Percentiles rank a stretch among this genome's conserved stretches.
Conservation (phyloP, 345 rosid species). For the Cochlearia excelsa region DNA sequence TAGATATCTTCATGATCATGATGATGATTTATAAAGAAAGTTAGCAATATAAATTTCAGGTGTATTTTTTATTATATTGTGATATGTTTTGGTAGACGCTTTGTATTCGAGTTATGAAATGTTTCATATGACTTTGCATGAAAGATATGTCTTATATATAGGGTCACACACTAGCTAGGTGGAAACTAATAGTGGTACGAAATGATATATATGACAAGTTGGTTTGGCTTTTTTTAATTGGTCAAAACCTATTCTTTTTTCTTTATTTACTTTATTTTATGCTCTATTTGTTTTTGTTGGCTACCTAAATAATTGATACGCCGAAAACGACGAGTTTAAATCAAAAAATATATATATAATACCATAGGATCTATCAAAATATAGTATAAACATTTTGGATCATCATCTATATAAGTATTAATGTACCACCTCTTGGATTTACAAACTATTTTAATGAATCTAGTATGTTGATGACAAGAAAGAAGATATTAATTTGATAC, state of each 20-base stretch:
- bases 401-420: too few species aligned
- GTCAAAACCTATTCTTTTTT: conserved; percentile 31
- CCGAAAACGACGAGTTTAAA: not conserved
- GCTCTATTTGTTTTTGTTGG: conserved; percentile 6
- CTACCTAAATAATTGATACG: conserved; percentile 21
- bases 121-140: conserved; percentile 34
- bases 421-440: too few species aligned
- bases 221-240: conserved; percentile 26
- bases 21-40: not conserved
- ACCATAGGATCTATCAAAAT: too few species aligned
- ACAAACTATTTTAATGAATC: too few species aligned
- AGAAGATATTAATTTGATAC: conserved; percentile 8
- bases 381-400: too few species aligned
- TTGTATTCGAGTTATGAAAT: conserved; percentile 21
- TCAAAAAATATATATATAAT: too few species aligned
- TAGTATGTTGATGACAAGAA: too few species aligned
- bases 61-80: not conserved
- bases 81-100: conserved; percentile 14
- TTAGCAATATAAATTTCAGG: too few species aligned
- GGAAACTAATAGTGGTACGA: conserved; percentile 1
- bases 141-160: conserved; percentile 23
- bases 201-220: conserved; percentile 23
- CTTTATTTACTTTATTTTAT: conserved; percentile 19
- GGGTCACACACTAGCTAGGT: conserved; percentile 18
- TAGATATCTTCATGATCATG: conserved; percentile 39